phyloP scores from a whole-genome alignment of 345 rosid species.

The Brassica juncea region DNA sequence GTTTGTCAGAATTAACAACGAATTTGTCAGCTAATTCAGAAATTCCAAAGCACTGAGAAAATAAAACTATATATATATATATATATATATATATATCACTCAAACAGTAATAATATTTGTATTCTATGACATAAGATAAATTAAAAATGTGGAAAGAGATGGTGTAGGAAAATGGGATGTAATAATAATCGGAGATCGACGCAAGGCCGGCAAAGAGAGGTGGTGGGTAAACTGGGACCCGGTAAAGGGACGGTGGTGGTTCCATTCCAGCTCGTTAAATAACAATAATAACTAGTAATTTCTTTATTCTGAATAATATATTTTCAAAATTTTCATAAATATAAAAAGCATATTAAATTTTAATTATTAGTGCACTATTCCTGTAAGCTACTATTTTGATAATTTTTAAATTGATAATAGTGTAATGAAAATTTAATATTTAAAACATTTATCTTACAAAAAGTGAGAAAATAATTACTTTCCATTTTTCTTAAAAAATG shows the following conservation, averaged over 20 bases:
- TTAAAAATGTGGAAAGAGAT: background rate
- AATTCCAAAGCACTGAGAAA: background rate
- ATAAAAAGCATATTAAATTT: too few species aligned
- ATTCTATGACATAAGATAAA: background rate
- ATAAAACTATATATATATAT: background rate
- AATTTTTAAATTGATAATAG: background rate
- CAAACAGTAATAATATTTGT: too few species aligned
- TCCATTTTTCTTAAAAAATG: too few species aligned
- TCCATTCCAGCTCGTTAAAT: slow-evolving; percentile 37
- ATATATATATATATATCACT: background rate
- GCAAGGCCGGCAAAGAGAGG: slow-evolving; percentile 27
- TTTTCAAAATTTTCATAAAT: background rate
- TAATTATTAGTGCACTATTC: background rate
- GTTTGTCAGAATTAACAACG: background rate
- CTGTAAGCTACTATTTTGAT: background rate
- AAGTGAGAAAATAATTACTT: too few species aligned
- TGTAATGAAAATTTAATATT: too few species aligned
- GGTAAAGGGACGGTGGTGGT: slow-evolving; percentile 11
- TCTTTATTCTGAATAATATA: background rate
- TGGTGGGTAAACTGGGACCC: slow-evolving; percentile 39
- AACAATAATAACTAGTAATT: background rate
- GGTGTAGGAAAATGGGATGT: slow-evolving; percentile 24
- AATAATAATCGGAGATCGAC: slow-evolving; percentile 36
- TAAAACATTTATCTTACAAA: too few species aligned
- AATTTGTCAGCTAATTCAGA: background rate